These are phyloP conservation scores for Allium cepa DNA, from an alignment of 106 monocot species.

Conservation along the genomic window DNA sequence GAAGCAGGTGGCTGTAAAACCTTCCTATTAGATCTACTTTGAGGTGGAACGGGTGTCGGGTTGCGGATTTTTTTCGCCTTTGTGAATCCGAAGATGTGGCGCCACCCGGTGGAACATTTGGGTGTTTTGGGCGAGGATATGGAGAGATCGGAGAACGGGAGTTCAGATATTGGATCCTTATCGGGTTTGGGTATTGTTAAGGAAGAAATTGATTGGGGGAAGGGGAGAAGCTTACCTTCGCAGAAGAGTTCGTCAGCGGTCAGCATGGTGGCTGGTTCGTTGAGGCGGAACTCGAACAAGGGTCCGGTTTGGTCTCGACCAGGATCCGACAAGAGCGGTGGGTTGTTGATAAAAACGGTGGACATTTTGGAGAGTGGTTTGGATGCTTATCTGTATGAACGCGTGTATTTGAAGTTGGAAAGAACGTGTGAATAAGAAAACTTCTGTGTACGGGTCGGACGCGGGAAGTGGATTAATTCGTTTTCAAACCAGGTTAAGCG, in stretches of 20 bases:
- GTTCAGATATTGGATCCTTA: not conserved
- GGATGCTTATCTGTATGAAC: not conserved
- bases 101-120: constrained; percentile 76
- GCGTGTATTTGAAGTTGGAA: too few relatives aligned
- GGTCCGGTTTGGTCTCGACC: constrained; percentile 8
- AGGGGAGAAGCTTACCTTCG: constrained; percentile 82
- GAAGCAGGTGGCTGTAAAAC: constrained; percentile 23
- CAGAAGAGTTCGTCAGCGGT: constrained; percentile 88
- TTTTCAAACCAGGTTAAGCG: too few relatives aligned
- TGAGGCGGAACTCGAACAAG: constrained; percentile 69
- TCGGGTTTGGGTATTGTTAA: not conserved
- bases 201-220: constrained; percentile 24
- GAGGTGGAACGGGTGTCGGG: constrained; percentile 16
- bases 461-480: too few relatives aligned
- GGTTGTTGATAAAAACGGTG: constrained; percentile 35
- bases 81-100: constrained; percentile 57
- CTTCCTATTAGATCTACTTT: constrained; percentile 19
- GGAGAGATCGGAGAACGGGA: constrained; percentile 18
- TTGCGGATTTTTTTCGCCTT: constrained; percentile 16
- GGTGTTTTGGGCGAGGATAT: constrained; percentile 74
- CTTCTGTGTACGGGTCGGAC: too few relatives aligned
- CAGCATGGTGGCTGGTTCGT: constrained; percentile 58
- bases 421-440: too few relatives aligned
- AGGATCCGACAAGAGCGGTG: not conserved
- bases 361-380: constrained; percentile 7